Conservation (phyloP, 2,329 filamentous ascomycete species). For the Pyricularia sp. region DNA sequence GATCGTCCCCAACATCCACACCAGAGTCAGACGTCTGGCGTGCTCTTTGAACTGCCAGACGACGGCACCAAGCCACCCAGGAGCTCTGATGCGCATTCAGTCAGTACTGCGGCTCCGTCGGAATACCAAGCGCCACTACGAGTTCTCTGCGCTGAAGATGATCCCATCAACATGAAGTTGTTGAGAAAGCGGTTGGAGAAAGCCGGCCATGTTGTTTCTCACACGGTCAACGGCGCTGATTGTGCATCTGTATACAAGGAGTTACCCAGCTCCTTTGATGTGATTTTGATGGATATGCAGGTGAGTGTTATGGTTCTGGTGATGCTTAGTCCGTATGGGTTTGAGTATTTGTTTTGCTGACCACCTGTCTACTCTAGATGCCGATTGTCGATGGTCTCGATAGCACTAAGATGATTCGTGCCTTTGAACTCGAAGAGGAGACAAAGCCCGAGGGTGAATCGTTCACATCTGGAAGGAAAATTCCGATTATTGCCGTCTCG, state of each 20-base stretch:
- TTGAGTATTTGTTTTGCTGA: neutral
- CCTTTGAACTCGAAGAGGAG: slow-evolving; percentile 45
- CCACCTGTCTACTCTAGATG: slow-evolving; percentile 49
- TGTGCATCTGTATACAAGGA: slow-evolving; percentile 65
- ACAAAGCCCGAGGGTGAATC: slow-evolving; percentile 12
- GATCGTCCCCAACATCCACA: slow-evolving; percentile 22
- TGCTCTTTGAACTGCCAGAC: slow-evolving; percentile 28
- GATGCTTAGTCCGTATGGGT: neutral
- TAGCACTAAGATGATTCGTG: slow-evolving; percentile 76
- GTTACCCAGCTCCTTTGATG: slow-evolving; percentile 55
- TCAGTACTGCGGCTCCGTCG: neutral
- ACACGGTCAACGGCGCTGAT: slow-evolving; percentile 78
- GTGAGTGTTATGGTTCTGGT: slow-evolving; percentile 34
- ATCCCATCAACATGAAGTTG: slow-evolving; percentile 78
- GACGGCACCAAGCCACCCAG: neutral
- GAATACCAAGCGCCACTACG: slow-evolving; percentile 31
- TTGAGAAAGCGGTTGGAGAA: slow-evolving; percentile 73
- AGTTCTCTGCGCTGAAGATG: slow-evolving; percentile 78
- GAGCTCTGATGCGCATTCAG: neutral
- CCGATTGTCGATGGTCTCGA: slow-evolving; percentile 79
- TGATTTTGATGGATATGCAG: slow-evolving; percentile 89
- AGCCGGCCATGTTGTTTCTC: slow-evolving; percentile 58
- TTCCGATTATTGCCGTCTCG: slow-evolving; percentile 81
- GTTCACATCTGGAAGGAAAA: slow-evolving; percentile 29
- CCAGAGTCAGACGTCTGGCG: slow-evolving; percentile 20